Evolutionary conservation across 2,329 filamentous ascomycete species (phyloP).

Genomic region (Stemphylium beticola): DNA sequence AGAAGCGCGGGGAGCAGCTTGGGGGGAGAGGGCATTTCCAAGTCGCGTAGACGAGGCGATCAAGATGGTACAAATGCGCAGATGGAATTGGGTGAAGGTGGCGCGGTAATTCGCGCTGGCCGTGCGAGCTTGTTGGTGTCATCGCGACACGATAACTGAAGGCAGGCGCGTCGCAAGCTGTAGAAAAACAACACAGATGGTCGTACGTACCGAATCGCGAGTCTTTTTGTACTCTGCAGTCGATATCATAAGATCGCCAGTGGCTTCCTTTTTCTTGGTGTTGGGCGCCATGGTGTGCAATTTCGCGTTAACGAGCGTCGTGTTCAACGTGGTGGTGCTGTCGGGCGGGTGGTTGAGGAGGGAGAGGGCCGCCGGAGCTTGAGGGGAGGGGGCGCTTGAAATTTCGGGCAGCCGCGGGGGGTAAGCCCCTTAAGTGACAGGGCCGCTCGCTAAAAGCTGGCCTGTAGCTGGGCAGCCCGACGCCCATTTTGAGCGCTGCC

Average conservation of each 20-base stretch:
- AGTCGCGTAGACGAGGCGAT: conserved; percentile 37
- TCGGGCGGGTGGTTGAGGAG: conserved; percentile 9
- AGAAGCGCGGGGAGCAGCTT: conserved; percentile 11
- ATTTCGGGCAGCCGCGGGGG: conserved; percentile 7
- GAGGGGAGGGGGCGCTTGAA: background rate
- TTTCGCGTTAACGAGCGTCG: conserved; percentile 5
- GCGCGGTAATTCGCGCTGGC: conserved; percentile 8
- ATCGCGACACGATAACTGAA: conserved; percentile 15
- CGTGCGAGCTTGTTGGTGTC: conserved; percentile 5
- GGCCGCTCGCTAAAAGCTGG: conserved; percentile 4
- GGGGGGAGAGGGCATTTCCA: conserved; percentile 11
- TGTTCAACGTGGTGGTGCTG: conserved; percentile 9
- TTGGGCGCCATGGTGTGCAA: conserved; percentile 33
- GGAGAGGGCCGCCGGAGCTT: conserved; percentile 3
- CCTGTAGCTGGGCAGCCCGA: conserved; percentile 5
- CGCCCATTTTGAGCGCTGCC: background rate
- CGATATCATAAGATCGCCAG: conserved; percentile 57
- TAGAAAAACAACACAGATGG: conserved; percentile 9
- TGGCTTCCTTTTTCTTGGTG: conserved; percentile 41
- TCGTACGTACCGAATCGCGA: conserved; percentile 75
- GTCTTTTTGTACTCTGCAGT: conserved; percentile 80
- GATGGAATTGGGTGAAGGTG: conserved; percentile 6
- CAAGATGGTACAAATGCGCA: conserved; percentile 10
- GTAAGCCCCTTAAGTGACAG: conserved; percentile 16
- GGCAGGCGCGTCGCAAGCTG: conserved; percentile 25